Conservation (phyloP, 2,329 filamentous ascomycete genomes). For the Apiospora malaysiana region DNA sequence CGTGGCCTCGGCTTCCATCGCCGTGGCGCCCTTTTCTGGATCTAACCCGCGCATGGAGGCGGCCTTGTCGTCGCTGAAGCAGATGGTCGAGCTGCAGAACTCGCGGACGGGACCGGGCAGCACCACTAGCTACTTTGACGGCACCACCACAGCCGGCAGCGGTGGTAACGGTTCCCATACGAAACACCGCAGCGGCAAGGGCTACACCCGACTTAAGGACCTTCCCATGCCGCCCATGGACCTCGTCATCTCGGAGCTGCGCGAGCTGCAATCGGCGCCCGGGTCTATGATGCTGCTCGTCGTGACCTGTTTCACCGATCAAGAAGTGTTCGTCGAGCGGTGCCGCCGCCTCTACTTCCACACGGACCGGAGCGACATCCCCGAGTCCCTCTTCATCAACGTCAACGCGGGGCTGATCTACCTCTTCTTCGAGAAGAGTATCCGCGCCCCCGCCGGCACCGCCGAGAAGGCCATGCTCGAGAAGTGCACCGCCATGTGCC, state of each 20-base stretch:
- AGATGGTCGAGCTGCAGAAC: conserved; percentile 59
- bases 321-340: conserved; percentile 55
- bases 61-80: conserved; percentile 56
- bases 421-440: conserved; percentile 40
- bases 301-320: conserved; percentile 54
- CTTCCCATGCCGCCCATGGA: conserved; percentile 61
- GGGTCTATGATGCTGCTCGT: conserved; percentile 56
- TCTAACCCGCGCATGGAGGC: conserved; percentile 62
- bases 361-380: conserved; percentile 52
- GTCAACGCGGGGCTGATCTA: conserved; percentile 40
- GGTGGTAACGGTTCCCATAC: neutral
- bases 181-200: conserved; percentile 47
- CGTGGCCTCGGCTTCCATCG: conserved; percentile 43
- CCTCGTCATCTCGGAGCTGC: conserved; percentile 54
- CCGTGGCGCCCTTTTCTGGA: conserved; percentile 37
- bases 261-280: conserved; percentile 53
- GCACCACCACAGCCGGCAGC: conserved; percentile 27
- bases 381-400: conserved; percentile 53
- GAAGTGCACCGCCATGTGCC: conserved; percentile 36
- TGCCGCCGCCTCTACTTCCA: conserved; percentile 58
- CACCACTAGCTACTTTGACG: conserved; percentile 41
- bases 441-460: conserved; percentile 30
- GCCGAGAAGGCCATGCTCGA: conserved; percentile 35
- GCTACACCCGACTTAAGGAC: conserved; percentile 56
- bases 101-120: conserved; percentile 31